Evolutionary conservation across 169 alveolate genomes (phyloP).

Genomic region (Eimeria necatrix): DNA sequence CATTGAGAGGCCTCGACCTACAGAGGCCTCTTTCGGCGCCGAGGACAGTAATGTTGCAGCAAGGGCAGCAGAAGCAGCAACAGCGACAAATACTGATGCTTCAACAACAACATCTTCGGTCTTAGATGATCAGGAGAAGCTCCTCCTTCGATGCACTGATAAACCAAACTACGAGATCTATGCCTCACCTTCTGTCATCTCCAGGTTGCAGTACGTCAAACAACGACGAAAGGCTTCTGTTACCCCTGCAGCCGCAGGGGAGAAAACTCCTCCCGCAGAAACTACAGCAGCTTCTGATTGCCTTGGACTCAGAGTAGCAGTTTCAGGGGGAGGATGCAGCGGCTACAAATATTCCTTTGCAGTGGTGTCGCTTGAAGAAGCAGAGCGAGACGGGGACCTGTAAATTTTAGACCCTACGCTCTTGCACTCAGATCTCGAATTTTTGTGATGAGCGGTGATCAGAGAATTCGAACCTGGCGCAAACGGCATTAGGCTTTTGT

Average conservation of each 20-base stretch:
- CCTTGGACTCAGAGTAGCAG: not conserved
- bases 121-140: not conserved
- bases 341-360: constrained; percentile 26
- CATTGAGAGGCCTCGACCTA: not conserved
- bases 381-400: not conserved
- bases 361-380: not conserved
- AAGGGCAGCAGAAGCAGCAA: constrained; percentile 9
- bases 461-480: too few relatives aligned
- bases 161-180: not conserved
- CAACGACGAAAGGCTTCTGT: not conserved
- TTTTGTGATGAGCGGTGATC: too few relatives aligned
- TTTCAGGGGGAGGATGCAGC: not conserved
- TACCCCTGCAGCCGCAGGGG: not conserved
- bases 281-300: not conserved
- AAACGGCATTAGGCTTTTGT: too few relatives aligned
- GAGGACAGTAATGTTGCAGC: not conserved
- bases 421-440: too few relatives aligned
- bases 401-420: not conserved
- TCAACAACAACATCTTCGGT: not conserved
- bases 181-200: not conserved
- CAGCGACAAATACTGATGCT: not conserved
- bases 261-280: not conserved
- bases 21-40: constrained; percentile 5
- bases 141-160: constrained; percentile 25
- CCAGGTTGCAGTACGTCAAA: not conserved